Percentiles rank a stretch among this genome's conserved stretches.
Conservation (phyloP, 208 protist species). For the Phytomonas sp. region DNA sequence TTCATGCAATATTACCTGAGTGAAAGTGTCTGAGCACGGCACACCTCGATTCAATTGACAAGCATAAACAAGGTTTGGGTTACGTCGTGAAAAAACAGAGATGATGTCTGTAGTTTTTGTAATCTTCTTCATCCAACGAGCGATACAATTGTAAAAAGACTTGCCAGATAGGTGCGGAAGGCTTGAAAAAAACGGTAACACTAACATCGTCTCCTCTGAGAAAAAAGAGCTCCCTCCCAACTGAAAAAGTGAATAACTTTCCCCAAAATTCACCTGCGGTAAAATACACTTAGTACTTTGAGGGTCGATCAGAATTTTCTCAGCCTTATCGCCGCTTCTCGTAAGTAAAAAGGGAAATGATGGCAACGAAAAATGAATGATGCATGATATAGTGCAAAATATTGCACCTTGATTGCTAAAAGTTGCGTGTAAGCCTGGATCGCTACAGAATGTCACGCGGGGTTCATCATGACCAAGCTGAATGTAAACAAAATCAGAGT, state of each 20-base stretch:
- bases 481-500: neutral
- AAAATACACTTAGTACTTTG: neutral
- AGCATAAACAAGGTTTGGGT: neutral
- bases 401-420: neutral
- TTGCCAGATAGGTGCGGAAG: neutral
- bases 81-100: neutral
- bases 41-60: neutral
- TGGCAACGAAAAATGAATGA: neutral
- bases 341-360: neutral
- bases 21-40: neutral
- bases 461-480: neutral
- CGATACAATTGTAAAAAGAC: neutral
- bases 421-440: neutral
- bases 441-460: neutral
- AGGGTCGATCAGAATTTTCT: neutral
- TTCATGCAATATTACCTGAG: conserved; percentile 15
- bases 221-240: neutral
- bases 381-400: neutral
- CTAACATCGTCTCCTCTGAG: neutral
- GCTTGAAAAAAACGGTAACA: neutral
- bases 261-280: neutral
- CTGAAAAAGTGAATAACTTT: neutral
- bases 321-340: neutral
- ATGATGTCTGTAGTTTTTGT: neutral
- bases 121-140: neutral